Conservation (phyloP, 768 basidiomycete genomes). For the Trametes sanguinea region DNA sequence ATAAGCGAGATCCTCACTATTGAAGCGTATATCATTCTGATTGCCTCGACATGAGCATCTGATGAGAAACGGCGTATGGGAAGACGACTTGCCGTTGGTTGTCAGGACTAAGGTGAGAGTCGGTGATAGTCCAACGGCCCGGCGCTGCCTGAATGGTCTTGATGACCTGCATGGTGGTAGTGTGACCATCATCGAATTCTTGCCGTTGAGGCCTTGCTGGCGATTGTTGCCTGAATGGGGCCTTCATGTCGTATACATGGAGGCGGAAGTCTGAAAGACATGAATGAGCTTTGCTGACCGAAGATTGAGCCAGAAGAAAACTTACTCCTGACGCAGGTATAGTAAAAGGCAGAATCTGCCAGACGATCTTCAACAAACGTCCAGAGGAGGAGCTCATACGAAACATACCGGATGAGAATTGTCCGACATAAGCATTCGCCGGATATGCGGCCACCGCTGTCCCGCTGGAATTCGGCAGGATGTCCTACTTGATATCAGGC, state of each 20-base stretch:
- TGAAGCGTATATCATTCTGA: constrained; percentile 89
- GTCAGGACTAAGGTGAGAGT: constrained; percentile 86
- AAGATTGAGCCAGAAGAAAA: not conserved
- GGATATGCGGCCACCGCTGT: constrained; percentile 74
- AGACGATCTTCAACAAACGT: not conserved
- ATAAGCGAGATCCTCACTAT: constrained; percentile 52
- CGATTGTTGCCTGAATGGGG: constrained; percentile 30
- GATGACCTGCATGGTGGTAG: constrained; percentile 48
- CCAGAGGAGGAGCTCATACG: not conserved
- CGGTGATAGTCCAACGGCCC: constrained; percentile 93
- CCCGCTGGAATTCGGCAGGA: constrained; percentile 79
- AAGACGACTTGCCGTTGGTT: constrained; percentile 65
- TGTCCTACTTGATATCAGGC: constrained; percentile 44
- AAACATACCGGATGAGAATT: constrained; percentile 69
- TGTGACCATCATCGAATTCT: constrained; percentile 42
- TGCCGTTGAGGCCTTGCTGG: constrained; percentile 20
- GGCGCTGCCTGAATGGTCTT: constrained; percentile 75
- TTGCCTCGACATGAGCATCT: not conserved
- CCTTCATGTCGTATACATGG: constrained; percentile 82
- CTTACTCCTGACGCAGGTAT: constrained; percentile 84
- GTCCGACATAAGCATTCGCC: constrained; percentile 81
- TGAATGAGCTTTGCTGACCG: not conserved
- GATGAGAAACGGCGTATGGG: not conserved
- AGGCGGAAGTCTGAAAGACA: constrained; percentile 71
- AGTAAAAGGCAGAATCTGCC: constrained; percentile 86